Base-by-base conservation (phyloP, 306 rosid species). In the Dryas octopetala region DNA sequence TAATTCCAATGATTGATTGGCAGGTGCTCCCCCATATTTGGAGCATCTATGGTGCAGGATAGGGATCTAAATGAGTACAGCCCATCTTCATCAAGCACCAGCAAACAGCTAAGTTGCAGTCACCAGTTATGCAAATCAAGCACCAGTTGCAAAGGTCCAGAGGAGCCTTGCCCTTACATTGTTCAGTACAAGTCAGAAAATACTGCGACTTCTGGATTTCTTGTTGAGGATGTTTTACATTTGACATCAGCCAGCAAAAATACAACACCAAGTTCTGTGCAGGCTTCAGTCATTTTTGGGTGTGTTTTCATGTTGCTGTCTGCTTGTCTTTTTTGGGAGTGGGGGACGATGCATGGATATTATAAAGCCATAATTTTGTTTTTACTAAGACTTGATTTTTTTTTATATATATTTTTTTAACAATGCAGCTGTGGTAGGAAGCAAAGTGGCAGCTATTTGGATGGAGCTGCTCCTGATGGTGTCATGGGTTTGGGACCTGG, bases 31-130 rank as follows among this genome's bases (percentile, higher is more conserved):
- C 85, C 83, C 80, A 55, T 83, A 38, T 75, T 76, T 79, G 96
- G 96, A 90, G 90, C 88, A 82, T 86, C 86, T 88, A 81, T 86
- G 82, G 83, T 88, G 96, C 96, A 90, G 96, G 96, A 86, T 86
- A 90, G 85, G 86, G 96, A 90, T 85, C 80, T 91, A 70, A 88
- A 84, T 75, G 91, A 85, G 79, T 91, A 85, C 81, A 85, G 81
- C 64, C 90, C 93, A 1, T 78, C 93, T 76, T 79, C 66, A 43
- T 91, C 96, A 17, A 82, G 66, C 47, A 87, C 96, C 68, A 85
- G 96, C 86, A 83, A 88, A 83, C 85, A 70, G 74, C 60, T 91
- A 28, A 66, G 89, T 73, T 91, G 96, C 81, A 81, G 88, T 74
- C 91, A 87, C 68, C 83, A n/a, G 79, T 87, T 88, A 57, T 91